Evolutionary conservation across 1,139 yeast species (phyloP).

Genomic region (Pichia sp.): DNA sequence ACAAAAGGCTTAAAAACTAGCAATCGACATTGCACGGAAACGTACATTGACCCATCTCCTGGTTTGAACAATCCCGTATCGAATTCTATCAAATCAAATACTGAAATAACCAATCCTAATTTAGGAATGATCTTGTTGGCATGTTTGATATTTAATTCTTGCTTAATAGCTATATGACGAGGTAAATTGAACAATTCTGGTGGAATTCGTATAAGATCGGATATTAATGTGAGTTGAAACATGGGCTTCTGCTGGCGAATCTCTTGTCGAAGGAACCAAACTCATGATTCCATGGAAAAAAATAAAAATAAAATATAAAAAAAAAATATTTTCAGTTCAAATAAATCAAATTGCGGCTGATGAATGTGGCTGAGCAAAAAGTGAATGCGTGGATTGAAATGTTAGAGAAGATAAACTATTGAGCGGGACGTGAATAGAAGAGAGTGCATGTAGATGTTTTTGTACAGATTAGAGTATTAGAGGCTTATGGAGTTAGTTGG

Average conservation of each 20-base stretch:
- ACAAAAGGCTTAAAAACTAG: constrained; percentile 88
- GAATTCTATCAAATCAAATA: constrained; percentile 73
- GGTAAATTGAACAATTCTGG: constrained; percentile 78
- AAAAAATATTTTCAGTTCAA: not conserved
- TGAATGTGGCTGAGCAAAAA: too few relatives aligned
- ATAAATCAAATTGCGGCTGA: not conserved
- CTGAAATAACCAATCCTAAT: constrained; percentile 73
- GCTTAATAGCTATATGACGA: constrained; percentile 59
- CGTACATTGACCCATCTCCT: constrained; percentile 91
- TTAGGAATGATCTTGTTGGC: constrained; percentile 78
- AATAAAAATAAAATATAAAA: too few relatives aligned
- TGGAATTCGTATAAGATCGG: constrained; percentile 81
- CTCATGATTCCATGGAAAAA: too few relatives aligned
- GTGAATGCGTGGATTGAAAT: too few relatives aligned
- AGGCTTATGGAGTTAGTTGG: too few relatives aligned
- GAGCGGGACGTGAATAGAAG: too few relatives aligned
- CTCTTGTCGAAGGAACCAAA: too few relatives aligned
- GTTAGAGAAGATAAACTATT: too few relatives aligned
- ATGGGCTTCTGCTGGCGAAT: constrained; percentile 28
- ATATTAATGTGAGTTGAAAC: constrained; percentile 76
- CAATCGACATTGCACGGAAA: constrained; percentile 66
- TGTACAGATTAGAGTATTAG: too few relatives aligned
- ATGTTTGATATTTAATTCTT: constrained; percentile 77
- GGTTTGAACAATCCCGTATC: constrained; percentile 87
- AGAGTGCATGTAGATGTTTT: too few relatives aligned